Evolutionary conservation across 2,329 filamentous ascomycete species (phyloP), one percentile per base, ranked within the genome.

Genomic region (Ophiocordyceps robertsii): DNA sequence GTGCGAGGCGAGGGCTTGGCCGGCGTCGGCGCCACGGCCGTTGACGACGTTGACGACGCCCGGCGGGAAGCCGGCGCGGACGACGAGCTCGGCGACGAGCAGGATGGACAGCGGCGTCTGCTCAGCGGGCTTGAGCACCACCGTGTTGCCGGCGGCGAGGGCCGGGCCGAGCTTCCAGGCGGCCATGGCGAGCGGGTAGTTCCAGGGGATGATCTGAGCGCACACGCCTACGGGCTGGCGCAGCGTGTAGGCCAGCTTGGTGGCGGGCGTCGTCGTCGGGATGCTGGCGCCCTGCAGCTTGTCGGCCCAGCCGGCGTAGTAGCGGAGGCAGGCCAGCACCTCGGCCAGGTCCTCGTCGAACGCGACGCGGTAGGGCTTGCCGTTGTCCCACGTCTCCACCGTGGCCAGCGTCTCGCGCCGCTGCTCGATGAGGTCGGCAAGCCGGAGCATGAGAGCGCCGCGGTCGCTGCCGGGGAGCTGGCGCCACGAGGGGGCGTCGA

Each of bases 341-440:
- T 66, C 62, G 1, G 57, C 65, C 6, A 88, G 49, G 53, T 89
- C 84, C 41, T 82, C 81, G 36, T 69, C 70, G n/a, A 80, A 55
- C 0, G 84, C 69, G 12, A 80, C 77, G 2, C 62, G 60, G 59
- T 83, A 86, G 1, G 82, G 79, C 44, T 61, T 61, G 57, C 82
- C 85, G 51, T 88, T 89, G 55, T 92, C 85, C 84, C 84, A 90
- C 0, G 86, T 84, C 62, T 93, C 85, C 7, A 71, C 59, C 2
- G 68, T 69, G 6, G 67, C 67, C 4, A 72, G 54, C 0, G 52
- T 43, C 32, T 67, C 65, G 27, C 67, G 69, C 55, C 90, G 69
- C 55, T 78, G 58, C 48, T 84, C 79, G 19, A 88, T 66, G 24
- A 92, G 66, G 40, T 83, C 73, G 11, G 82, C 79, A 13, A 92